Percentiles rank a stretch among this genome's conserved stretches.
Conservation (phyloP, 2,329 filamentous ascomycete genomes). For the Decorospora gaudefroyi region DNA sequence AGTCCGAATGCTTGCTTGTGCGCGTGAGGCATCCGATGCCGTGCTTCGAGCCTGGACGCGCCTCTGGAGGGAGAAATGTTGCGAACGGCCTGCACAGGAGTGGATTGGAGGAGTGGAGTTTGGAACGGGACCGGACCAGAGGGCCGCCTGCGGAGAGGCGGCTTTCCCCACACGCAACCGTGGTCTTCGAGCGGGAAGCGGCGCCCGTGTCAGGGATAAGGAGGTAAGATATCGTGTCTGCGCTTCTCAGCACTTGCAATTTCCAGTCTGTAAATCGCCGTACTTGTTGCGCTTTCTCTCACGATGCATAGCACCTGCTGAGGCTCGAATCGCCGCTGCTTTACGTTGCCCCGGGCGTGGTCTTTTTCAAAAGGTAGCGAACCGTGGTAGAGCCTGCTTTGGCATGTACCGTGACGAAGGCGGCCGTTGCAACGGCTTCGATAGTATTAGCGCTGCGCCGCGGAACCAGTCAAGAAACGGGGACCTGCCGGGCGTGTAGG, state of each 20-base stretch:
- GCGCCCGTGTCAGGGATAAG: slow-evolving; percentile 9
- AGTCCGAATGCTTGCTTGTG: background rate
- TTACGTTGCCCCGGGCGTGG: slow-evolving; percentile 5
- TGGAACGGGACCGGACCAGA: slow-evolving; percentile 13
- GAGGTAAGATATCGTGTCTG: background rate
- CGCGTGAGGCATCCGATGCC: background rate
- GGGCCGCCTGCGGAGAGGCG: slow-evolving; percentile 7
- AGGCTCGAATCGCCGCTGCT: background rate
- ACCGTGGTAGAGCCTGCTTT: slow-evolving; percentile 25
- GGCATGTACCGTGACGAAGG: slow-evolving; percentile 19
- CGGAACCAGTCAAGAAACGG: slow-evolving; percentile 17
- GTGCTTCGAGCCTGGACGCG: background rate
- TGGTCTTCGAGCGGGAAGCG: slow-evolving; percentile 16
- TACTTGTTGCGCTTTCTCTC: slow-evolving; percentile 7
- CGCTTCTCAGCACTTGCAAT: slow-evolving; percentile 1
- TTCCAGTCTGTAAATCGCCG: slow-evolving; percentile 2
- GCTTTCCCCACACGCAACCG: slow-evolving; percentile 16
- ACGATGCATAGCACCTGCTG: slow-evolving; percentile 9
- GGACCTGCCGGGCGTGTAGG: slow-evolving; percentile 9
- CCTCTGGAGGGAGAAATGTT: slow-evolving; percentile 1
- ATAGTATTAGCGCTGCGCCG: slow-evolving; percentile 19
- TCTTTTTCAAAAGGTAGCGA: slow-evolving; percentile 13
- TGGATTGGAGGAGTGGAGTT: slow-evolving; percentile 5
- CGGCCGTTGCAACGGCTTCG: slow-evolving; percentile 17
- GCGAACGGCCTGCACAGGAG: slow-evolving; percentile 4